Percentiles rank a stretch among this genome's conserved stretches.
Evolutionary conservation across 305 asterid genomes (phyloP).

Genomic region (Solanum aculeatissimum): DNA sequence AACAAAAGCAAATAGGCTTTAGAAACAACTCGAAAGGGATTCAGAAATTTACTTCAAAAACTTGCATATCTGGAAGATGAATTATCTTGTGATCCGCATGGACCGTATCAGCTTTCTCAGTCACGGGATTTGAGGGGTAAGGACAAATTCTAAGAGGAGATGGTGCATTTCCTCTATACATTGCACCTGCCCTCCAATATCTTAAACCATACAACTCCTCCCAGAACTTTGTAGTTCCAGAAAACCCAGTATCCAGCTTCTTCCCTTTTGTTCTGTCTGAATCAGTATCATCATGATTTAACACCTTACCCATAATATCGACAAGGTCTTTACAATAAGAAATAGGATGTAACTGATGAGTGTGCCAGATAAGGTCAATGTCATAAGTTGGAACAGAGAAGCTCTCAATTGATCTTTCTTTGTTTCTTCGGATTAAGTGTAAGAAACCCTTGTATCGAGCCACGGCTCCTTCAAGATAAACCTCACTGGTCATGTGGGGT

Average conservation of each 20-base stretch:
- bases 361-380: constrained; percentile 96
- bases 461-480: constrained; percentile 71
- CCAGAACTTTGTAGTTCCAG: constrained; percentile 63
- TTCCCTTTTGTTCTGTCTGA: constrained; percentile 89
- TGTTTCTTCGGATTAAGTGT: constrained; percentile 75
- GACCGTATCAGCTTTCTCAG: constrained; percentile 22
- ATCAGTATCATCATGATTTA: constrained; percentile 93
- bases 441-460: constrained; percentile 94
- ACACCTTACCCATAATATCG: constrained; percentile 56
- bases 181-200: constrained; percentile 97
- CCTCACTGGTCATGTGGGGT: constrained; percentile 40
- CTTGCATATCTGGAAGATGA: constrained; percentile 26
- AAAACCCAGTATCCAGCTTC: constrained; percentile 80
- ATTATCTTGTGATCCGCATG: constrained; percentile 27
- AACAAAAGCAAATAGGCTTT: constrained; percentile 3
- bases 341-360: constrained; percentile 83
- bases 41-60: constrained; percentile 49
- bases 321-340: constrained; percentile 74
- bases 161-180: constrained; percentile 77
- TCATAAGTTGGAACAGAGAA: constrained; percentile 97
- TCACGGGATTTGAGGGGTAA: constrained; percentile 14
- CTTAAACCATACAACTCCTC: constrained; percentile 76
- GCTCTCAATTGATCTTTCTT: constrained; percentile 58
- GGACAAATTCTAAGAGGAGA: constrained; percentile 55
- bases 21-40: background rate